phyloP scores from a whole-genome alignment of 1,284 basidiomycete species.

The Ganoderma sp. region DNA sequence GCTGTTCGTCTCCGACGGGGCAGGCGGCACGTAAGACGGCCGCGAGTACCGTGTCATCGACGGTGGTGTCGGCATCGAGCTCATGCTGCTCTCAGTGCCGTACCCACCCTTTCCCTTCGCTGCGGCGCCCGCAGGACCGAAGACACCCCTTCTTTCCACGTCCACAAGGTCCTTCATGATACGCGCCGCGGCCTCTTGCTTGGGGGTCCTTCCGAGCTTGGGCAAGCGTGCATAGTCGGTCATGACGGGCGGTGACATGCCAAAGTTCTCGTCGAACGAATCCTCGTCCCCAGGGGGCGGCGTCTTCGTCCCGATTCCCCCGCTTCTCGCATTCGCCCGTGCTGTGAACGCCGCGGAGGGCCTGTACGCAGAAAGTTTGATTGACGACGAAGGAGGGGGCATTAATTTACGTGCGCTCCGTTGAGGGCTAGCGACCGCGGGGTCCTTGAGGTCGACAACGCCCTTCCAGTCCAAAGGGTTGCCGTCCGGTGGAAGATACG shows the following conservation, averaged over 20 bases:
- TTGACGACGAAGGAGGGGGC: slow-evolving; percentile 37
- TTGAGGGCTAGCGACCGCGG: slow-evolving; percentile 48
- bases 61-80: slow-evolving; percentile 68
- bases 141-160: slow-evolving; percentile 34
- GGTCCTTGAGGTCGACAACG: slow-evolving; percentile 74
- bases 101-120: slow-evolving; percentile 20
- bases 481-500: slow-evolving; percentile 61
- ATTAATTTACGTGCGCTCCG: slow-evolving; percentile 16
- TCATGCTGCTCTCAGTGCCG: slow-evolving; percentile 62
- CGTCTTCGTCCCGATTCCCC: slow-evolving; percentile 33
- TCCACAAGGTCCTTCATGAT: slow-evolving; percentile 66
- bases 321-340: slow-evolving; percentile 1
- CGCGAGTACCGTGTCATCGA: slow-evolving; percentile 66
- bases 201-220: slow-evolving; percentile 64
- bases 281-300: slow-evolving; percentile 44
- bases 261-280: slow-evolving; percentile 63
- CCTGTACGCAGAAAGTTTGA: slow-evolving; percentile 31
- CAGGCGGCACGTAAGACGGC: slow-evolving; percentile 36
- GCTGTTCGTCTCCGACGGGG: slow-evolving; percentile 50
- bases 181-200: slow-evolving; percentile 67
- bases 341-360: slow-evolving; percentile 27
- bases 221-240: slow-evolving; percentile 77
- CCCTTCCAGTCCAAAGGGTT: slow-evolving; percentile 71
- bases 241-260: slow-evolving; percentile 87
- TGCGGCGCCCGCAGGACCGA: slow-evolving; percentile 27